These are phyloP conservation scores for Leishmania amazonensis DNA, from an alignment of 208 protist species.

Conservation along the genomic window DNA sequence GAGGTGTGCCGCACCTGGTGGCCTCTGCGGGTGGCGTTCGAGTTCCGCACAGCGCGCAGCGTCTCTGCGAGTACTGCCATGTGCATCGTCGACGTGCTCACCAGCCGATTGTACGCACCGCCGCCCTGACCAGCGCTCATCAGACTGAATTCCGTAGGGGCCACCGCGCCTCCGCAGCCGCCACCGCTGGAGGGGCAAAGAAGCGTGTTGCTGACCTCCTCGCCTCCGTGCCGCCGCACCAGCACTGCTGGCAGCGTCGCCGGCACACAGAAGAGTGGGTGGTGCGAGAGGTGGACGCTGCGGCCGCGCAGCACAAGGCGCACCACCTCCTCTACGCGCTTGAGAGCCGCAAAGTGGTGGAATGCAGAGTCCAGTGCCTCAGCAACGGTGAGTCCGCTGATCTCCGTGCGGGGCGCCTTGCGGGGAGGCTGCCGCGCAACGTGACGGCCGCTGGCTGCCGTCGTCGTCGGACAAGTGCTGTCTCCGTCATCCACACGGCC, in stretches of 20 bases:
- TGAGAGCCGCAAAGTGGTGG: slow-evolving; percentile 18
- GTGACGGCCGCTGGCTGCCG: background rate
- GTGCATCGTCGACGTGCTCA: slow-evolving; percentile 24
- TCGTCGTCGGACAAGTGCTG: background rate
- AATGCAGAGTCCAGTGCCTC: slow-evolving; percentile 24
- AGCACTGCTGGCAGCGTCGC: slow-evolving; percentile 7
- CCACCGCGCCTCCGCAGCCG: background rate
- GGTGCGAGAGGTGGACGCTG: slow-evolving; percentile 8
- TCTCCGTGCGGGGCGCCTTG: slow-evolving; percentile 12
- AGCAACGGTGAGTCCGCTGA: slow-evolving; percentile 17
- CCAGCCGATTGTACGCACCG: slow-evolving; percentile 31
- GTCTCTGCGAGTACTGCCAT: slow-evolving; percentile 30
- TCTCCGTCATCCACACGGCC: background rate
- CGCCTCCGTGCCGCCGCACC: background rate
- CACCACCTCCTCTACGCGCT: slow-evolving; percentile 27
- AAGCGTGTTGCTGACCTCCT: background rate
- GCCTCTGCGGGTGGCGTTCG: background rate
- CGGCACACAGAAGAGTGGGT: slow-evolving; percentile 23
- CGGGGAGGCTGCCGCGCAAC: background rate
- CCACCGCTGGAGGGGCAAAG: background rate
- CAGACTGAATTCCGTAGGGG: slow-evolving; percentile 25
- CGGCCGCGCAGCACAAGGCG: slow-evolving; percentile 24
- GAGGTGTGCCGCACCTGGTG: background rate
- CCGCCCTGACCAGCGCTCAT: slow-evolving; percentile 16
- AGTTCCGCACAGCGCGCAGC: slow-evolving; percentile 20